Percentiles rank a stretch among this genome's conserved stretches.
These are phyloP conservation scores for Polygonum maritimum DNA, from an alignment of 148 eudicot genomes.

Conservation along the genomic window DNA sequence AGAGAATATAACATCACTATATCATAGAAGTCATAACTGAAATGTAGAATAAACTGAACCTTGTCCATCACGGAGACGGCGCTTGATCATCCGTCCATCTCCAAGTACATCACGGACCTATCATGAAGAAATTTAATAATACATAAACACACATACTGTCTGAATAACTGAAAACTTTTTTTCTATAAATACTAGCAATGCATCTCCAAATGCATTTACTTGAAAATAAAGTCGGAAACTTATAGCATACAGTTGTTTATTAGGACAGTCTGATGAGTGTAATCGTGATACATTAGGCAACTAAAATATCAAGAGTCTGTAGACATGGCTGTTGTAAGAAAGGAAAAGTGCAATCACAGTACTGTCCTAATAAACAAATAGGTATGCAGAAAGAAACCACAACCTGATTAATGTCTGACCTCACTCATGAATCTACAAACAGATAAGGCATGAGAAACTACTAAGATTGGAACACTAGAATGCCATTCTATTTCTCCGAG, in stretches of 20 bases:
- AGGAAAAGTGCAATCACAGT: neutral
- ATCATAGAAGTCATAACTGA: neutral
- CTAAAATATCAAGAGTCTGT: neutral
- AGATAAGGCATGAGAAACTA: neutral
- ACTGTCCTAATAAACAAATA: neutral
- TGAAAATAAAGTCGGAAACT: neutral
- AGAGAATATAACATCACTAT: neutral
- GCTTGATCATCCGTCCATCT: slow-evolving; percentile 92
- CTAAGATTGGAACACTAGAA: neutral
- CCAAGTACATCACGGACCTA: slow-evolving; percentile 99
- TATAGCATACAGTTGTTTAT: neutral
- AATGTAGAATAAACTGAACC: slow-evolving; percentile 27
- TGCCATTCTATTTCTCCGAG: neutral
- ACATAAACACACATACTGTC: neutral
- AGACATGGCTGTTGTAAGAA: neutral
- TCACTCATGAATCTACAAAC: neutral
- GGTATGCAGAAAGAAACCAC: neutral
- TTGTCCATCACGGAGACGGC: slow-evolving; percentile 90
- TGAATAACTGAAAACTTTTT: neutral
- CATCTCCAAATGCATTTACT: neutral
- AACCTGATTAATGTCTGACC: neutral
- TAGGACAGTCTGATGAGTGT: neutral
- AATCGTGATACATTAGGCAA: neutral
- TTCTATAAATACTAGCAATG: neutral
- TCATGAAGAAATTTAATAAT: neutral